A percentile compares a stretch with the other conserved stretches of the same genome.
These are phyloP conservation scores for Microdochium paspali DNA, from an alignment of 2,329 filamentous ascomycete genomes.

Conservation along the genomic window DNA sequence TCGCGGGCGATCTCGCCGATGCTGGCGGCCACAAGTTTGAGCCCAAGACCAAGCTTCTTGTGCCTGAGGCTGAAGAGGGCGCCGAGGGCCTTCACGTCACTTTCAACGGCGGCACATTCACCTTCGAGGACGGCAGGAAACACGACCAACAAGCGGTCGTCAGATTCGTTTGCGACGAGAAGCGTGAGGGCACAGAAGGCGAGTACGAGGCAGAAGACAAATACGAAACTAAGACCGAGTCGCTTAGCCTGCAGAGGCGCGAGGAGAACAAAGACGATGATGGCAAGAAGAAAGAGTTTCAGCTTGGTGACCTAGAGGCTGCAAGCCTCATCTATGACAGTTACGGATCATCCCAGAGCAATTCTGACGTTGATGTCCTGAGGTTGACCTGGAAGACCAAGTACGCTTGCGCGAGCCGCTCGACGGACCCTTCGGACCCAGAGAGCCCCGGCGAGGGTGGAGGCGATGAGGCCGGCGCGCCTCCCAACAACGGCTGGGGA, in stretches of 20 bases:
- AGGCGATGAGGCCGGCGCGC: conserved; percentile 17
- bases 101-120: conserved; percentile 50
- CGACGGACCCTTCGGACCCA: conserved; percentile 21
- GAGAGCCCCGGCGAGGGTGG: conserved; percentile 34
- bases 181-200: conserved; percentile 65
- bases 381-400: conserved; percentile 80
- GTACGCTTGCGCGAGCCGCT: conserved; percentile 62
- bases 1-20: conserved; percentile 61
- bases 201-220: conserved; percentile 50
- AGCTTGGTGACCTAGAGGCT: conserved; percentile 34
- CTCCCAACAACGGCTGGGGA: conserved; percentile 61
- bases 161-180: conserved; percentile 73
- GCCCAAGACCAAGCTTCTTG: conserved; percentile 41
- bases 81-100: conserved; percentile 61
- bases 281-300: conserved; percentile 37
- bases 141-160: conserved; percentile 66
- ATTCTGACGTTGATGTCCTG: conserved; percentile 51
- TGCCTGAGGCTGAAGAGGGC: neutral
- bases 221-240: conserved; percentile 26
- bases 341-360: conserved; percentile 53
- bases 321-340: conserved; percentile 67
- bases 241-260: conserved; percentile 13
- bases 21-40: conserved; percentile 52
- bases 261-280: conserved; percentile 27
- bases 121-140: conserved; percentile 43